Base-by-base conservation (phyloP, 805 yeast species). In the Spathaspora passalidarum region DNA sequence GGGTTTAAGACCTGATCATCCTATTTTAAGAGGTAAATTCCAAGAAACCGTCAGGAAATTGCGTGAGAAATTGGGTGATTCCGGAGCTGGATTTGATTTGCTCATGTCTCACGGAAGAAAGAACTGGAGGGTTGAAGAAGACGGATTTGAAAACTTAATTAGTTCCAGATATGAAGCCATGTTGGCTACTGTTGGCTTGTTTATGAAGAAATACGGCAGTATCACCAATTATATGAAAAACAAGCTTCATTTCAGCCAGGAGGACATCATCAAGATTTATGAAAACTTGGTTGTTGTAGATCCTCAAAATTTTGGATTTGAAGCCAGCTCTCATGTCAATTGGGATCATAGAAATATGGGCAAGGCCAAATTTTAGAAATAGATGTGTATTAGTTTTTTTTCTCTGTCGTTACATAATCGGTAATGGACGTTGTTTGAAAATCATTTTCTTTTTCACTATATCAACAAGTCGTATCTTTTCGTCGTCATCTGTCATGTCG, bases 351-450 rank as follows among this genome's bases (percentile, higher is more conserved):
- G 54, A 38, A 46, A 38, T 38, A n/a, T 23, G 9, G 43, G 40
- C n/a, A 47, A 29, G 37, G 50, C 51, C 2, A 51, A 53, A 38
- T 51, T 47, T 18, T 49, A 43, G 18, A 19, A 9, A 10, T 32
- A 18, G 44, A 18, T 40, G 16, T 35, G 2, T 17, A n/a, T 18
- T 40, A 13, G 9, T 40, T n/a, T 23, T 26, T 10, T 16, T 40
- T n/a, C 19, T 40, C 19, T 35, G n/a, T 35, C 45, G 14, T 69
- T 59, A 84, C 91, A 86, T 85, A 42, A 86, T 81, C 4, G 95
- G 95, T 42, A 87, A 66, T 0, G 95, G 94, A 50, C 95, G 71
- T 34, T 79, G 78, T 41, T 72, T 78, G 57, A 87, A 87, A 7
- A 83, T 71, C 16, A 86, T 62, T 56, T 83, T 84, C 49, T 76